Evolutionary conservation across 2,329 filamentous ascomycete genomes (phyloP), one percentile per base, ranked within the genome.

Genomic region (Trichocomaceae sp.): DNA sequence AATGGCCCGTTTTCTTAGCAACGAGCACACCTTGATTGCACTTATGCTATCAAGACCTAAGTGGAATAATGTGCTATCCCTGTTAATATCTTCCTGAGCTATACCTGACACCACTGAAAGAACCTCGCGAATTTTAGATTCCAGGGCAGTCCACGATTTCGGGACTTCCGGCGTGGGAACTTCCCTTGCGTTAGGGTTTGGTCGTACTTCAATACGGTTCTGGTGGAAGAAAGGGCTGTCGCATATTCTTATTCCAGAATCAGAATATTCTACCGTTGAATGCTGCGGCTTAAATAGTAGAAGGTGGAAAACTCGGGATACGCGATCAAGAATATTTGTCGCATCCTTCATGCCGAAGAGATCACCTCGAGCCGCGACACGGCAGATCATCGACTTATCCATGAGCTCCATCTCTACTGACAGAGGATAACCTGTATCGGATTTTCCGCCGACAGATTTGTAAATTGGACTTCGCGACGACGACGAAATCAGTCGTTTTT

Each of bases 21-120:
- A 75, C 0, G 85, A 80, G 8, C 84, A 83, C 3, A 90, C 83
- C 64, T 93, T 95, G 73, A 96, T 93, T 1, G 90, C 86, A 59
- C 86, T 92, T 68, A 96, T 95, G 0, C 91, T 96, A 67, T 96
- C 91, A 1, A 96, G 81, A 0, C 91, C 91, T 1, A 96, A 78
- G 59, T 93, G 85, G 68, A 93, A 95, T 12, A 96, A 80, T 0
- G 80, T 88, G 50, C 84, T 80, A 0, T 77, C 74, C 54, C 77
- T 78, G 2, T 73, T 69, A 50, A 96, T 87, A 1, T 82, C 75
- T 0, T 75, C 65, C 17, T 76, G 69, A 0, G 83, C 74, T 0
- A 86, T 70, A 15, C 79, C 81, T 0, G 90, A 87, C 0, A 91
- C 76, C 29, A 71, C 60, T 8, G 78, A 72, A 9, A 83, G 66